Base-by-base conservation (phyloP, 2,329 filamentous ascomycete species). In the Phaeophleospora eucalypticola region DNA sequence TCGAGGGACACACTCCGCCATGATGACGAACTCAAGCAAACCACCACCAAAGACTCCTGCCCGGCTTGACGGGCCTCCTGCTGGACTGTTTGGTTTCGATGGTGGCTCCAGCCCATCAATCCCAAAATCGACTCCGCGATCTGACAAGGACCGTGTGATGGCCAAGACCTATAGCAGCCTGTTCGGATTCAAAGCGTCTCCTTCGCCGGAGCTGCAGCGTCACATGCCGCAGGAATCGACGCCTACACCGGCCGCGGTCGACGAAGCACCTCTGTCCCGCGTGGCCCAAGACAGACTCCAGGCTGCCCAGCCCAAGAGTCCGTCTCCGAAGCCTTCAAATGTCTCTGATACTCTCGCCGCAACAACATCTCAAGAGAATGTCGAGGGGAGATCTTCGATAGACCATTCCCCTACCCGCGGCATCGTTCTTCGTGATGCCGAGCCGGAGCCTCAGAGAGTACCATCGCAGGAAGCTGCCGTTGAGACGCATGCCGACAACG, bases 111-210 rank as follows among this genome's bases (percentile, higher is more conserved):
- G 50, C 21, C 33, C 43, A 6, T 39, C 37, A 38, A 37, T 45
- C 4, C 36, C 43, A 4, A 53, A 43, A 17, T 41, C 43, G 0
- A 60, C 59, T 18, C 59, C 59, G 9, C 57, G 60, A 18, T 63
- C 58, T 6, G 51, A 62, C 45, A 51, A 51, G n/a, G 59, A 64
- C 10, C 41, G 52, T 3, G 52, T 62, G 36, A 63, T 63, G 61
- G 52, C 47, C 21, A 50, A 49, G 47, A 64, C 61, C 0, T 62
- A 58, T 27, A 52, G 51, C 29, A 64, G 62, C 39, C 46, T 65
- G 12, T 65, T 64, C 33, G 62, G 62, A 12, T 59, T 64, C 36
- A 51, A 42, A 29, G 51, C 48, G 7, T 59, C 59, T n/a, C 60
- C 58, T 12, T 55, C 56, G 6, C 54, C 57, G 10, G 52, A 56